phyloP scores from a whole-genome alignment of 169 alveolate genomes.

The Pseudocohnilembus persalinus region DNA sequence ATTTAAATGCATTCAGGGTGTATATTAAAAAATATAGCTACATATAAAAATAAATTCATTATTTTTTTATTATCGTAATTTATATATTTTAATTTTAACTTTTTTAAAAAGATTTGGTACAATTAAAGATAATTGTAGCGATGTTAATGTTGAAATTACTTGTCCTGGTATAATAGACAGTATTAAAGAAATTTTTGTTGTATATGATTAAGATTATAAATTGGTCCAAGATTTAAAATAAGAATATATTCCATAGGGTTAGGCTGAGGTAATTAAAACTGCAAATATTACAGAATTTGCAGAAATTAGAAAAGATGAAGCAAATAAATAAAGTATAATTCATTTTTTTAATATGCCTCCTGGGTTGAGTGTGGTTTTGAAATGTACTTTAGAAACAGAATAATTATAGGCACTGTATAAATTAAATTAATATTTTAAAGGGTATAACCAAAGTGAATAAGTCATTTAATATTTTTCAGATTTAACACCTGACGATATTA shows the following conservation, averaged over 20 bases:
- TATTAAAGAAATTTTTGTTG: not conserved
- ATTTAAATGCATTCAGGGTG: too few species aligned
- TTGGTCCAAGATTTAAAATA: not conserved
- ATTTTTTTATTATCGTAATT: too few species aligned
- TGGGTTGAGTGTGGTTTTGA: constrained; percentile 20
- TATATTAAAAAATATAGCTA: too few species aligned
- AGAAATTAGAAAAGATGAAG: constrained; percentile 13
- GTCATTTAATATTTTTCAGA: not conserved
- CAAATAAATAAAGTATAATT: not conserved
- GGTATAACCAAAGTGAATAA: not conserved
- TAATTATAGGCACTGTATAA: constrained; percentile 23
- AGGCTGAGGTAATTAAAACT: constrained; percentile 17
- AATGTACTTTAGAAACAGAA: constrained; percentile 6
- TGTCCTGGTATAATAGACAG: constrained; percentile 3
- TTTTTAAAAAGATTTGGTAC: not conserved
- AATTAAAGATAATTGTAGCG: not conserved
- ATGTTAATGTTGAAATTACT: constrained; percentile 7
- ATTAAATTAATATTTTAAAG: constrained; percentile 15
- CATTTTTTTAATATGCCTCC: constrained; percentile 32
- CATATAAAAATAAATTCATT: too few species aligned
- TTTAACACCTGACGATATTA: constrained; percentile 51
- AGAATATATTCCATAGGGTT: not conserved
- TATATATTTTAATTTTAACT: not conserved
- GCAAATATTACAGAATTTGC: constrained; percentile 27
- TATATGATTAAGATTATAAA: not conserved